Evolutionary conservation across 75 land plant genomes (phyloP).

Genomic region (Gnetum montanum): DNA sequence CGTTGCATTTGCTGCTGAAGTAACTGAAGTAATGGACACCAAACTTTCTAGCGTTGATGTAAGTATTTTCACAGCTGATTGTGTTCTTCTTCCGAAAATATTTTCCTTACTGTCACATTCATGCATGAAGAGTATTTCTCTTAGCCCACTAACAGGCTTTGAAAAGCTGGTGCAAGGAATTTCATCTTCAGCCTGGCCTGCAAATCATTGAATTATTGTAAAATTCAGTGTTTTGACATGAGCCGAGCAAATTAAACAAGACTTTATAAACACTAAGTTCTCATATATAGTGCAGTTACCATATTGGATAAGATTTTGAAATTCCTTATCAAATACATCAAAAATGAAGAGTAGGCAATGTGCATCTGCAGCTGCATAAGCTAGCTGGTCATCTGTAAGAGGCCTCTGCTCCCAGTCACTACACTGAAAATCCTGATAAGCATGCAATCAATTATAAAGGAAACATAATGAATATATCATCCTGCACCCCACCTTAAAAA

Average conservation of each 20-base stretch:
- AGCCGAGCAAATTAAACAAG: too few species aligned
- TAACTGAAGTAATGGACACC: conserved; percentile 1
- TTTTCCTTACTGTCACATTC: conserved; percentile 2
- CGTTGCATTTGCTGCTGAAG: background rate
- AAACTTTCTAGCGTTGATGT: conserved; percentile 11
- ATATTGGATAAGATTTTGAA: conserved; percentile 2
- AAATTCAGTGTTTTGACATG: too few species aligned
- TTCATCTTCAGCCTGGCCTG: conserved; percentile 1
- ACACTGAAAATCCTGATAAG: conserved; percentile 79
- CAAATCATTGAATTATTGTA: too few species aligned
- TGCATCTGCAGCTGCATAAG: conserved; percentile 95
- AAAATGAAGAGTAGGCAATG: conserved; percentile 77
- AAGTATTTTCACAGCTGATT: conserved; percentile 40
- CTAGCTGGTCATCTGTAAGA: conserved; percentile 65
- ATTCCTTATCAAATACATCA: conserved; percentile 22
- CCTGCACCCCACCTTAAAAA: too few species aligned
- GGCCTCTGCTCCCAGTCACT: conserved; percentile 98
- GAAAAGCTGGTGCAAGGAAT: background rate
- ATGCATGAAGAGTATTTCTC: conserved; percentile 15
- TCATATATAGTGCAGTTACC: background rate
- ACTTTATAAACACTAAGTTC: background rate
- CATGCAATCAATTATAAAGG: background rate
- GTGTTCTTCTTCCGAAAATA: conserved; percentile 18
- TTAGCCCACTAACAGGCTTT: conserved; percentile 21
- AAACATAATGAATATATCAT: too few species aligned